phyloP scores from a whole-genome alignment of 345 rosid genomes.

The Mercurialis annua region DNA sequence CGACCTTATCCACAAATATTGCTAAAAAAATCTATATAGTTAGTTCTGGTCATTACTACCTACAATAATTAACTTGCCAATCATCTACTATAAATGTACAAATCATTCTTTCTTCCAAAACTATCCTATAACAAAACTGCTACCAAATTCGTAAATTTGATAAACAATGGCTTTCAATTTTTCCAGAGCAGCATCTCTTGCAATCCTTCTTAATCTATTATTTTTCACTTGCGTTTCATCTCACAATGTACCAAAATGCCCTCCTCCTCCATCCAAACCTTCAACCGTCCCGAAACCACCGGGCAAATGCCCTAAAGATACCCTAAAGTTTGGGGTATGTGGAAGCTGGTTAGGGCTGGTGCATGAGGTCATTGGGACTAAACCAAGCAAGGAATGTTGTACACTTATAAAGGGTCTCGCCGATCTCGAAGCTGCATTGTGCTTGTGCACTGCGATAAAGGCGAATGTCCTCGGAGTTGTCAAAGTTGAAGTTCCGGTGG shows the following conservation, averaged over 20 bases:
- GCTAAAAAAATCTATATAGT: no score
- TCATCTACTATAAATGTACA: background rate
- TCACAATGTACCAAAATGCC: constrained; percentile 12
- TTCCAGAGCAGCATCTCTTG: constrained; percentile 17
- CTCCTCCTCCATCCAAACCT: constrained; percentile 13
- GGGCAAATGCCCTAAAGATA: constrained; percentile 55
- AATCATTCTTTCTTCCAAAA: background rate
- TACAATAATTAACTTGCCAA: background rate
- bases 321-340: constrained; percentile 64
- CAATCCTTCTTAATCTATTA: constrained; percentile 32
- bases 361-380: constrained; percentile 55
- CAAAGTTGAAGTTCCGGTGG: constrained; percentile 18
- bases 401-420: constrained; percentile 64
- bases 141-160: no score
- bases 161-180: constrained; percentile 17
- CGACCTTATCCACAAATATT: no score
- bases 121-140: background rate
- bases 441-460: constrained; percentile 72
- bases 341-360: constrained; percentile 81
- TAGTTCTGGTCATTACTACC: background rate
- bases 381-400: constrained; percentile 75
- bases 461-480: constrained; percentile 33
- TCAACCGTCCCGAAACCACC: constrained; percentile 14
- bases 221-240: constrained; percentile 38
- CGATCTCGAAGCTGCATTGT: constrained; percentile 73